These are phyloP conservation scores for Pseudogymnoascus sp. DNA, from an alignment of 2,329 filamentous ascomycete genomes.

Conservation along the genomic window DNA sequence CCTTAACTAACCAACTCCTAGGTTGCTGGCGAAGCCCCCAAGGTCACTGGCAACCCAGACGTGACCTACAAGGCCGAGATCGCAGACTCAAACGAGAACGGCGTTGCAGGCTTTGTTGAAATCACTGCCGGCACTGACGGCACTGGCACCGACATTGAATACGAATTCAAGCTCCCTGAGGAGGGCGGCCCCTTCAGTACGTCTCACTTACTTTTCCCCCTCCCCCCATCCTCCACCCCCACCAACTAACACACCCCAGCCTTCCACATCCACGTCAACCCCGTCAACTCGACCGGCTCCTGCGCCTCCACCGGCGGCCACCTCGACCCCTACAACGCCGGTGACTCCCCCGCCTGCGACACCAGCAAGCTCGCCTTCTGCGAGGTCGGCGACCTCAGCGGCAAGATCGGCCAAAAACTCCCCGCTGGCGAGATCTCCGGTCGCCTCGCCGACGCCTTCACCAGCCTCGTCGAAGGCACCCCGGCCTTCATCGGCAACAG, in stretches of 20 bases:
- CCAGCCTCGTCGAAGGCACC: slow-evolving; percentile 43
- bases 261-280: slow-evolving; percentile 64
- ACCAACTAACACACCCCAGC: slow-evolving; percentile 33
- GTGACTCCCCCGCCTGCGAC: slow-evolving; percentile 54
- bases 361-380: slow-evolving; percentile 49
- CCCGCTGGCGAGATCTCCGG: background rate
- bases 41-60: background rate
- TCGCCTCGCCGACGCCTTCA: slow-evolving; percentile 41
- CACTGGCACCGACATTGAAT: slow-evolving; percentile 46
- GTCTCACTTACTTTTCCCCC: background rate
- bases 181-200: slow-evolving; percentile 44
- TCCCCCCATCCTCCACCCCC: background rate
- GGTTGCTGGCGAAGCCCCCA: background rate
- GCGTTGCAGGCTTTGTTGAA: slow-evolving; percentile 46
- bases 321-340: slow-evolving; percentile 52
- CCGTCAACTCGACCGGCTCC: slow-evolving; percentile 59
- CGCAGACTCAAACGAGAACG: background rate
- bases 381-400: slow-evolving; percentile 68
- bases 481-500: slow-evolving; percentile 56
- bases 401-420: slow-evolving; percentile 51
- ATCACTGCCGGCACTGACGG: slow-evolving; percentile 37
- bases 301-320: slow-evolving; percentile 61
- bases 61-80: background rate
- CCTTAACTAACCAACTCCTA: background rate
- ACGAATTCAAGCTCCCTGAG: slow-evolving; percentile 46